Percentiles rank a stretch among this genome's conserved stretches.
Evolutionary conservation across 2,329 filamentous ascomycete genomes (phyloP).

Genomic region (Penicillium sp.): DNA sequence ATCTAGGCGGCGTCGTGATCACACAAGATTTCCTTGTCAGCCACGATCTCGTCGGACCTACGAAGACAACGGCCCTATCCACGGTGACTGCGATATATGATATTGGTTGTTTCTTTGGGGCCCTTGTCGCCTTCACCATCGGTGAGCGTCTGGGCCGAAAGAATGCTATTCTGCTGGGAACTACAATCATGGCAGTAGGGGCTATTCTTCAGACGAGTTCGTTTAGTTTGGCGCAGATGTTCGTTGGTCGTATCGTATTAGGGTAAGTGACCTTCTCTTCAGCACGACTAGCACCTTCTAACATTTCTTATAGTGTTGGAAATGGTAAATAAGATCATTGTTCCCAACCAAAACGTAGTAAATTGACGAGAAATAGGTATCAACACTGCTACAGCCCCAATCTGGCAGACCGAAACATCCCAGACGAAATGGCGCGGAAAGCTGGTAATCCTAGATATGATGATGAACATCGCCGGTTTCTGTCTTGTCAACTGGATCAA

Average conservation of each 20-base stretch:
- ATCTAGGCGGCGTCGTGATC: constrained; percentile 45
- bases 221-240: constrained; percentile 40
- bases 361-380: constrained; percentile 25
- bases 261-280: not conserved
- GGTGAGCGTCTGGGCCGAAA: constrained; percentile 44
- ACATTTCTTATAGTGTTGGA: not conserved
- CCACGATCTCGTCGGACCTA: constrained; percentile 38
- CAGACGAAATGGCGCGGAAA: constrained; percentile 38
- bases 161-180: constrained; percentile 41
- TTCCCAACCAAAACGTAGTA: not conserved
- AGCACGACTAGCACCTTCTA: constrained; percentile 11
- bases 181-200: constrained; percentile 40
- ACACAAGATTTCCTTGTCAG: constrained; percentile 46
- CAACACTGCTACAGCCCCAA: constrained; percentile 42
- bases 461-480: constrained; percentile 45
- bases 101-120: constrained; percentile 53
- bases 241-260: constrained; percentile 34
- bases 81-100: constrained; percentile 53
- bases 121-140: constrained; percentile 40
- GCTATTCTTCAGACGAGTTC: constrained; percentile 40
- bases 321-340: not conserved
- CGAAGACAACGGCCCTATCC: constrained; percentile 27
- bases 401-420: constrained; percentile 44
- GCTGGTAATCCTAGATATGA: constrained; percentile 40
- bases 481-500: constrained; percentile 44